These are phyloP conservation scores for Penstemon eatonii DNA, from an alignment of 257 asterid genomes.

Conservation along the genomic window DNA sequence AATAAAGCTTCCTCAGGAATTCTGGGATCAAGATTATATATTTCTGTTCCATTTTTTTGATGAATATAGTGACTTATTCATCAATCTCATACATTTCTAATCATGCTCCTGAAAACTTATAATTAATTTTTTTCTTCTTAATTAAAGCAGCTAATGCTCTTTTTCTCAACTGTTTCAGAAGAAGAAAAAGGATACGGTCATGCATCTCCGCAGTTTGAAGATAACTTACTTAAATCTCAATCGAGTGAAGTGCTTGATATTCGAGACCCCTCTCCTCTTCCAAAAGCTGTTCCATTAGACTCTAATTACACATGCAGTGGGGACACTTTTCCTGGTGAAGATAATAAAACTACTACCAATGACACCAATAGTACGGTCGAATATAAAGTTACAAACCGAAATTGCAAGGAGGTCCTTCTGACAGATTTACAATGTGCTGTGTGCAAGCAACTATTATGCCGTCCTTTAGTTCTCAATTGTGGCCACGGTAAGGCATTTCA, in stretches of 20 bases:
- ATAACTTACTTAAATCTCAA: constrained; percentile 27
- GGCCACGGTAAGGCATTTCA: constrained; percentile 58
- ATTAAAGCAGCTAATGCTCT: constrained; percentile 10
- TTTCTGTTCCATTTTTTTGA: constrained; percentile 2
- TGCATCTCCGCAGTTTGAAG: constrained; percentile 52
- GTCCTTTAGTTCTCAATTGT: constrained; percentile 73
- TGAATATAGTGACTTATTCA: neutral
- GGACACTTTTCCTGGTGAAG: constrained; percentile 22
- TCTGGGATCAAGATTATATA: neutral
- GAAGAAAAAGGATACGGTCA: constrained; percentile 44
- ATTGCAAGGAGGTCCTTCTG: constrained; percentile 31
- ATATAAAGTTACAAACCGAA: constrained; percentile 27
- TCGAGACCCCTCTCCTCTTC: constrained; percentile 24
- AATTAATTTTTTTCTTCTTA: neutral
- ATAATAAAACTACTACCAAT: constrained; percentile 11
- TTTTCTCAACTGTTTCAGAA: constrained; percentile 40
- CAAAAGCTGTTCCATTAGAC: constrained; percentile 5
- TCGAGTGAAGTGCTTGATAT: constrained; percentile 20
- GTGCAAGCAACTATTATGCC: constrained; percentile 58
- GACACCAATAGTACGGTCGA: constrained; percentile 20
- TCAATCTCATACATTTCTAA: neutral
- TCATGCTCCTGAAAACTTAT: neutral
- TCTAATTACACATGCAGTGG: constrained; percentile 19
- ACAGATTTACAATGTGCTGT: constrained; percentile 49
- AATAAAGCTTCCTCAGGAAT: neutral